phyloP scores from a whole-genome alignment of 2,329 filamentous ascomycete genomes.

The Cercospora sp. region DNA sequence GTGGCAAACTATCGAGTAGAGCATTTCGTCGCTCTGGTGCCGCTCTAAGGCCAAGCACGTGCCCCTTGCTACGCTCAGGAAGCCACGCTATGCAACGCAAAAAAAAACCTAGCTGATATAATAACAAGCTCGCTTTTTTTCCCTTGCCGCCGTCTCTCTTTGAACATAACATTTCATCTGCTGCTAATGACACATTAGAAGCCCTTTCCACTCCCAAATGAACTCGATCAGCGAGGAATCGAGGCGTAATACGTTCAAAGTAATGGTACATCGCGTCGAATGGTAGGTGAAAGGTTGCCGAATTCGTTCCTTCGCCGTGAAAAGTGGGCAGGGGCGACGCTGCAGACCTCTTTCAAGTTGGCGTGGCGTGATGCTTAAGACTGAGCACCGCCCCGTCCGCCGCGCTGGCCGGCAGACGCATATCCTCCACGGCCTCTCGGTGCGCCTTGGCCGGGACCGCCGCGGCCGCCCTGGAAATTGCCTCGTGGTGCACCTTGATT shows the following conservation, averaged over 20 bases:
- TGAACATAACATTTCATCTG: constrained; percentile 1
- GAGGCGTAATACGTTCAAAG: constrained; percentile 1
- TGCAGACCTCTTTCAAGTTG: background rate
- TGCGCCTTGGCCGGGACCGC: constrained; percentile 40
- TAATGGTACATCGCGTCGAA: constrained; percentile 20
- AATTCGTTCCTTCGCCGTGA: background rate
- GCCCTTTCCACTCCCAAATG: constrained; percentile 6
- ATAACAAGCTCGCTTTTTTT: constrained; percentile 17
- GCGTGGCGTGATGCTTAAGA: background rate
- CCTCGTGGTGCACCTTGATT: constrained; percentile 27
- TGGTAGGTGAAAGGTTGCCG: background rate
- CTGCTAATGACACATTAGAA: constrained; percentile 24
- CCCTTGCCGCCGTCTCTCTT: background rate
- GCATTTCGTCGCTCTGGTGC: background rate
- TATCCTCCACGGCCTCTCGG: constrained; percentile 26
- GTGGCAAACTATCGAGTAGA: background rate
- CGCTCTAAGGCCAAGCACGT: background rate
- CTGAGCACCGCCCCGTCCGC: constrained; percentile 15
- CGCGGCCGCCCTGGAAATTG: constrained; percentile 68
- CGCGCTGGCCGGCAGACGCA: constrained; percentile 13
- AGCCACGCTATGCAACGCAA: constrained; percentile 22
- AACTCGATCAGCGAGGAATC: background rate
- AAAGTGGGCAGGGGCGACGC: background rate
- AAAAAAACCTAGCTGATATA: constrained; percentile 11
- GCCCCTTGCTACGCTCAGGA: constrained; percentile 3